Evolutionary conservation across 2,329 filamentous ascomycete species (phyloP).

Genomic region (Beauveria sp.): DNA sequence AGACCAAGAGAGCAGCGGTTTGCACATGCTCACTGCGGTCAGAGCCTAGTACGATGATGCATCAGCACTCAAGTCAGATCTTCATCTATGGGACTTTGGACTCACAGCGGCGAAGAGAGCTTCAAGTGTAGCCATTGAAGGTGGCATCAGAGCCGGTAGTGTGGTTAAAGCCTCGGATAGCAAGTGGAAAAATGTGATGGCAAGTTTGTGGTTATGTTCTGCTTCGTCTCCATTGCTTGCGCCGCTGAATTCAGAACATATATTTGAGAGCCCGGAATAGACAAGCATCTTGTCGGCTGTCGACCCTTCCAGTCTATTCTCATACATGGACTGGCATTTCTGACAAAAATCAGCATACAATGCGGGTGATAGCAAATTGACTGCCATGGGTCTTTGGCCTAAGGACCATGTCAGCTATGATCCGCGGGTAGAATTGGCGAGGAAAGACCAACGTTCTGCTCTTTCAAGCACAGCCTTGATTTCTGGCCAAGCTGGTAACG

Average conservation of each 20-base stretch:
- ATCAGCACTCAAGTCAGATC: not conserved
- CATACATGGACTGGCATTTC: conserved; percentile 5
- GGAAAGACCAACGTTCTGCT: not conserved
- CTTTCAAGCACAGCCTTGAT: not conserved
- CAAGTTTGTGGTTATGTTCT: not conserved
- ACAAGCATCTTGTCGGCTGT: conserved; percentile 7
- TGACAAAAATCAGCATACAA: not conserved
- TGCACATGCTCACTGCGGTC: not conserved
- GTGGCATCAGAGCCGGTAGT: not conserved
- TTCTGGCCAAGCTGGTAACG: not conserved
- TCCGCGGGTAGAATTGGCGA: not conserved
- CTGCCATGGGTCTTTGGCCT: not conserved
- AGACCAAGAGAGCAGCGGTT: not conserved
- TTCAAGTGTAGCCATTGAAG: not conserved
- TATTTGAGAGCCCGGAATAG: conserved; percentile 2
- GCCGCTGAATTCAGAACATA: conserved; percentile 3
- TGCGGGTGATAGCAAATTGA: not conserved
- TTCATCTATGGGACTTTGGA: not conserved
- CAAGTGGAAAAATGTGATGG: not conserved
- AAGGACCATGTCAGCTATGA: not conserved
- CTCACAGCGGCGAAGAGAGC: conserved; percentile 3
- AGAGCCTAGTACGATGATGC: not conserved
- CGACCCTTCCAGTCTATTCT: not conserved
- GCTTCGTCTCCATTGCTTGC: not conserved
- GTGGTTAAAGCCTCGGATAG: not conserved